A percentile compares a stretch with the other conserved stretches of the same genome.
These are phyloP conservation scores for Narthecium ossifragum DNA, from an alignment of 106 monocot genomes.

Conservation along the genomic window DNA sequence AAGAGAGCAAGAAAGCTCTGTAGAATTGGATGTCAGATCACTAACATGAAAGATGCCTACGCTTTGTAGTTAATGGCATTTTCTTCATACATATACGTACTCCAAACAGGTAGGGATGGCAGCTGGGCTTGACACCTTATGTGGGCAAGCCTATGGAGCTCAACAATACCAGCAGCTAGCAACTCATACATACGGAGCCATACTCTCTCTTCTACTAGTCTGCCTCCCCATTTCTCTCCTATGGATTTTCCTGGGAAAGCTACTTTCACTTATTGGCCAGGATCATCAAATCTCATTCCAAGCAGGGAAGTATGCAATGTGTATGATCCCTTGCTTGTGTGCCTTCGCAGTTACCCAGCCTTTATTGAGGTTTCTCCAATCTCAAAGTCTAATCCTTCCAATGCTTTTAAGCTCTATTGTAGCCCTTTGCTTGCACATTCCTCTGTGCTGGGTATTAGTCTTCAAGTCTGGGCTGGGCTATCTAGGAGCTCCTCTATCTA, in stretches of 20 bases:
- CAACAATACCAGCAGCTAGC: conserved; percentile 51
- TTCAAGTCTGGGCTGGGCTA: conserved; percentile 52
- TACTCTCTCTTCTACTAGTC: conserved; percentile 40
- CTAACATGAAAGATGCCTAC: no score
- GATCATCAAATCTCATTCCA: conserved; percentile 46
- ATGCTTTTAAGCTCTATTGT: conserved; percentile 34
- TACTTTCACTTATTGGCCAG: conserved; percentile 48
- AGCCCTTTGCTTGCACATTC: conserved; percentile 43
- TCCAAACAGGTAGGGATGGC: conserved; percentile 77
- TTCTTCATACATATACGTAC: no score
- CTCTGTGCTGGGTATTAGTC: conserved; percentile 69
- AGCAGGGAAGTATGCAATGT: conserved; percentile 46
- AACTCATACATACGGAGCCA: conserved; percentile 51
- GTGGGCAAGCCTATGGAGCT: conserved; percentile 68
- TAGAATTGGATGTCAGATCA: no score
- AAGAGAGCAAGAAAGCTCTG: no score
- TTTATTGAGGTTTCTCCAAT: conserved; percentile 54
- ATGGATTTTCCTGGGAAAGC: conserved; percentile 47
- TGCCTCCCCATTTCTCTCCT: conserved; percentile 46
- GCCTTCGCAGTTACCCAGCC: conserved; percentile 41
- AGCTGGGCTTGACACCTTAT: conserved; percentile 59
- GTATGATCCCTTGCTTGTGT: conserved; percentile 56
- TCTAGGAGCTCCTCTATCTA: conserved; percentile 66
- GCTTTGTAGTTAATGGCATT: no score
- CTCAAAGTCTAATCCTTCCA: conserved; percentile 55